Conservation (phyloP, 2,329 filamentous ascomycete species). For the Cladosporium halotolerans region DNA sequence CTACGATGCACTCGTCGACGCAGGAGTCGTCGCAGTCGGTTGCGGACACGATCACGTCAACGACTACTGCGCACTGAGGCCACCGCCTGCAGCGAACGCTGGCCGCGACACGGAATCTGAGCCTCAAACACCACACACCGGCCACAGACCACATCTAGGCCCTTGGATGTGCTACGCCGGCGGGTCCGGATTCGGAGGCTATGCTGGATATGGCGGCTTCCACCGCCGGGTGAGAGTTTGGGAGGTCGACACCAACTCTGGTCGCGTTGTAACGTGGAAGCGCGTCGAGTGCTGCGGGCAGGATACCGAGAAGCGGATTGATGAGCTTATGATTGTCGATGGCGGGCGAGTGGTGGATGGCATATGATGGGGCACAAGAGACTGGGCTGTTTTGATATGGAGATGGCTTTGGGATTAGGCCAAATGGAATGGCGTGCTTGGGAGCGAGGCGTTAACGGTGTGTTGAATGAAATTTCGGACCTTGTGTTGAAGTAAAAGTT, state of each 20-base stretch:
- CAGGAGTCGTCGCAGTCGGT: constrained; percentile 79
- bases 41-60: constrained; percentile 97
- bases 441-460: neutral
- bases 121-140: constrained; percentile 1
- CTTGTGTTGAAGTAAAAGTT: neutral
- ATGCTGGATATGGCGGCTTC: constrained; percentile 83
- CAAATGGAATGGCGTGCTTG: neutral
- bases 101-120: constrained; percentile 17
- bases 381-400: neutral
- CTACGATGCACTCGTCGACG: constrained; percentile 76
- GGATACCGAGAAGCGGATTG: constrained; percentile 48
- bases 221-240: constrained; percentile 80
- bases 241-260: constrained; percentile 87
- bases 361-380: neutral
- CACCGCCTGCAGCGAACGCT: constrained; percentile 16
- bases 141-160: constrained; percentile 19
- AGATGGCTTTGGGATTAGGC: neutral
- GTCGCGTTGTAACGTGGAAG: constrained; percentile 87
- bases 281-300: constrained; percentile 59
- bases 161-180: constrained; percentile 99
- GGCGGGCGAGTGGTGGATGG: constrained; percentile 45
- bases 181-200: constrained; percentile 86
- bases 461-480: neutral
- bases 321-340: constrained; percentile 57
- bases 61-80: constrained; percentile 76